Conservation (phyloP, 257 asterid genomes). For the Nicotiana knightiana region DNA sequence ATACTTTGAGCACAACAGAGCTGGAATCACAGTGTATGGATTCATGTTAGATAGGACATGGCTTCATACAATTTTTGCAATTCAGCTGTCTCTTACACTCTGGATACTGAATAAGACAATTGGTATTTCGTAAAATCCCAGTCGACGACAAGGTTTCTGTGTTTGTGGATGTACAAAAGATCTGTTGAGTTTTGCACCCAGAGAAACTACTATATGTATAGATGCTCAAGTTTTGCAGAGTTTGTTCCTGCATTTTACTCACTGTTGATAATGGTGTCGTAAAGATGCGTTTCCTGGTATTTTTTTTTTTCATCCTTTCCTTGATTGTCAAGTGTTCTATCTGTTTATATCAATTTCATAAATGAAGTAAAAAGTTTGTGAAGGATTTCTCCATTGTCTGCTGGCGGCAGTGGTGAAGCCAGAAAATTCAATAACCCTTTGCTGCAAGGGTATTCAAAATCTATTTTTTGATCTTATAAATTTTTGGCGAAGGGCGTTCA, state of each 20-base stretch:
- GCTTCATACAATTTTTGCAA: conserved; percentile 66
- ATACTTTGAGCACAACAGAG: conserved; percentile 81
- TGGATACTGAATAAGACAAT: conserved; percentile 89
- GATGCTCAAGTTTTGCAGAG: not conserved
- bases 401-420: too few relatives aligned
- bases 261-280: not conserved
- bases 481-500: too few relatives aligned
- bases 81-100: conserved; percentile 72
- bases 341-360: not conserved
- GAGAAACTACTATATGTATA: not conserved
- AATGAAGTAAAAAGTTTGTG: not conserved
- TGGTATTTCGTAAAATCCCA: conserved; percentile 45
- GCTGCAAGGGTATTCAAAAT: too few relatives aligned
- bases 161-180: not conserved
- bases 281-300: not conserved
- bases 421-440: too few relatives aligned
- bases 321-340: not conserved
- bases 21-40: conserved; percentile 91
- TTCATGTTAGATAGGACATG: conserved; percentile 81
- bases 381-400: not conserved
- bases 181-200: not conserved
- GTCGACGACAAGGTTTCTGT: not conserved
- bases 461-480: too few relatives aligned
- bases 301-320: not conserved
- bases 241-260: not conserved